Base-by-base conservation (phyloP, 495 filamentous ascomycete species). In the Aspergillus carlsbadensis region DNA sequence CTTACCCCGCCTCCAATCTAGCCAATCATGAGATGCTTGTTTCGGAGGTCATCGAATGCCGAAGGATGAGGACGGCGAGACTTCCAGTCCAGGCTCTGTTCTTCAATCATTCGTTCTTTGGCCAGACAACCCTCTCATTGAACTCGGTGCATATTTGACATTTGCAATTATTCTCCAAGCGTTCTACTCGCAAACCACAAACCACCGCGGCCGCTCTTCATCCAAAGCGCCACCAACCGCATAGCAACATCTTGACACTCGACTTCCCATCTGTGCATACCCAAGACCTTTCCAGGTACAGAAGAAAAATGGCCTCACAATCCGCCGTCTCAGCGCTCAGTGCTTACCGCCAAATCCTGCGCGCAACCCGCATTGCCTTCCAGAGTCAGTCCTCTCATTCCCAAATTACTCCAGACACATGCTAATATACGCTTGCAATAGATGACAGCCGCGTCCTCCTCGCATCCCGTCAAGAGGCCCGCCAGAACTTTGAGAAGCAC, bases 271-370 rank as follows among this genome's bases (percentile, higher is more conserved):
- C n/a, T n/a, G n/a, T n/a, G n/a, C n/a, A n/a, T n/a, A n/a, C n/a
- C n/a, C n/a, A n/a, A n/a, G n/a, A 44, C n/a, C 14, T 22, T 17
- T 13, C 3, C 17, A 44, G 4, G 8, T 29, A 29, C 26, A 24
- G 10, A 10, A 33, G 31, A 42, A 50, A 35, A 45, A 68, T 71
- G 68, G 50, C 68, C 20, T 44, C 64, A 21, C 60, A 66, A 22
- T 53, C 61, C 52, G 48, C 61, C 52, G 37, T 68, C 21, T 87
- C 90, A 73, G 88, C 92, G 4, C 67, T 92, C 2, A 78, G 80
- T 64, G 90, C 91, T 15, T 98, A 97, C 72, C 81, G 93, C 59
- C 78, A 88, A 56, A 71, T 98, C 29, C 80, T 96, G 55, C 94
- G 95, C 46, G 86, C 91, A 22, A 84, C 90, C 29, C 78, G 86